These are phyloP conservation scores for Leccinum insolens DNA, from an alignment of 1,284 basidiomycete genomes.

Conservation along the genomic window DNA sequence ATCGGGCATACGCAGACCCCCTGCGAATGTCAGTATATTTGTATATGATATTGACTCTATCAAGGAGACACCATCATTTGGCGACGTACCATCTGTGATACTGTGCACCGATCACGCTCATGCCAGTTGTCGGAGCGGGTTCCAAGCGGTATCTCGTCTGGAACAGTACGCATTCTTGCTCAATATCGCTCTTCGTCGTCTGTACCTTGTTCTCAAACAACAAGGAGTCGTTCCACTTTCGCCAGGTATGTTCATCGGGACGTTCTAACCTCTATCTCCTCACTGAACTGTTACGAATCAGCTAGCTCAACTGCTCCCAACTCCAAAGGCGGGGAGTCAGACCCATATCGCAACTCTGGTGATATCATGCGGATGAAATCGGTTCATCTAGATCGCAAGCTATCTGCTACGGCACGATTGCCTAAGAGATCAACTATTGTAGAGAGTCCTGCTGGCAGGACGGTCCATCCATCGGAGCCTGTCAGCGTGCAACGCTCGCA, in stretches of 20 bases:
- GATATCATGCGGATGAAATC: conserved; percentile 96
- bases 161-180: conserved; percentile 98
- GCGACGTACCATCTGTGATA: conserved; percentile 67
- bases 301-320: conserved; percentile 40
- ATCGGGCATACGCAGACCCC: conserved; percentile 67
- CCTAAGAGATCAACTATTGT: conserved; percentile 96
- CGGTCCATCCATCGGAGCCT: conserved; percentile 69
- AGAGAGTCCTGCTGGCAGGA: conserved; percentile 91
- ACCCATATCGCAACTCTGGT: conserved; percentile 82
- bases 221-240: conserved; percentile 87
- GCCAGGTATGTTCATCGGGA: conserved; percentile 54
- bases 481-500: conserved; percentile 42
- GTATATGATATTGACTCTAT: conserved; percentile 69
- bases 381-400: conserved; percentile 92
- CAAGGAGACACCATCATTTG: conserved; percentile 69
- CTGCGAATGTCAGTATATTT: conserved; percentile 79
- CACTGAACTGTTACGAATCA: conserved; percentile 25
- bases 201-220: conserved; percentile 91
- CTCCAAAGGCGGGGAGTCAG: conserved; percentile 46
- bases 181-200: conserved; percentile 91
- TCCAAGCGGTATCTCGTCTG: conserved; percentile 89
- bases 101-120: conserved; percentile 82
- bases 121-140: conserved; percentile 69
- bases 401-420: conserved; percentile 89
- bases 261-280: conserved; percentile 4